Base-by-base conservation (phyloP, 441 rosid species). In the Erodium texanum region DNA sequence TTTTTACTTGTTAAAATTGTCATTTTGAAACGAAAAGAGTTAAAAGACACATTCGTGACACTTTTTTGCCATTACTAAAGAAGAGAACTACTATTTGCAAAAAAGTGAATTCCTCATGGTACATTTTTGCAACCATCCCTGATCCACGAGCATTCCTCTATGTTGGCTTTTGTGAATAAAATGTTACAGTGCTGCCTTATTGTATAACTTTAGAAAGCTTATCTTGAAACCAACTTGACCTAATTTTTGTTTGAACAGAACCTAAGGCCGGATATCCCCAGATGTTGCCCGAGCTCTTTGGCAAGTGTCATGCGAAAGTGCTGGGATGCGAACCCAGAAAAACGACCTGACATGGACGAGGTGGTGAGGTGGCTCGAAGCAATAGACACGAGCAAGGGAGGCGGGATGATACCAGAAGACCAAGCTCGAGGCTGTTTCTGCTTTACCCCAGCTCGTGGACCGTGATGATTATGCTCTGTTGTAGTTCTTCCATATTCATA, bases 311-410 rank as follows among this genome's bases (percentile, higher is more conserved):
- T 93, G 99, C 89, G 87, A 77, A 82, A 90, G 52, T 93, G 99
- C 76, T 93, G 99, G 99, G 97, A 93, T 61, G 99, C 91, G 1
- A 87, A 84, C 77, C 91, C 97, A 0, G 96, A 89, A 79, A 91
- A 78, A 76, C 85, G 99, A 36, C 99, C 99, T 0, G 97, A 91
- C 76, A 93, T 93, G 99, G 97, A 89, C 34, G 99, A 93, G 80
- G 99, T 85, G 62, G 97, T 93, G 24, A 66, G 89, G 2, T 69
- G 91, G 96, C 67, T 93, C 82, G 97, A 91, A 84, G 92, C 86
- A 66, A 83, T 93, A 15, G 96, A 93, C 79, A 86, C 93, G 15
- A 79, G 92, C 36, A 93, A 89, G 72, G 99, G 99, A 3, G 97
- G 99, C 48, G 99, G 99, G 18, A 91, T 93, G 99, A 93, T 93